Evolutionary conservation across 2,329 filamentous ascomycete species (phyloP), one percentile per base, ranked within the genome.

Genomic region (Trichothecium roseum): DNA sequence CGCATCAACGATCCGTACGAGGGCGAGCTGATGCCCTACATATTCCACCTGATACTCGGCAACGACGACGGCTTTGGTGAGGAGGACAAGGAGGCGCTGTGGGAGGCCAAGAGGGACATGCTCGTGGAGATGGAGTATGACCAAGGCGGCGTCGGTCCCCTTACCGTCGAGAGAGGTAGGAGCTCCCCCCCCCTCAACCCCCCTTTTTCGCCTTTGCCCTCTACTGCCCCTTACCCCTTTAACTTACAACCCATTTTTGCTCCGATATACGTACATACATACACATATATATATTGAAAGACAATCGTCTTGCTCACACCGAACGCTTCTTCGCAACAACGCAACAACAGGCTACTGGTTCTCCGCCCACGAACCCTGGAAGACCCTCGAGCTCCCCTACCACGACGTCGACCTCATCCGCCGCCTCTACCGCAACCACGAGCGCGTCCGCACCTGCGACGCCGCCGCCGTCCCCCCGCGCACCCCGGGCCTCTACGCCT

Each of bases 341-440:
- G n/a, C n/a, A n/a, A n/a, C n/a, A n/a, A n/a, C 29, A 53, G 56
- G 60, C 12, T 62, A 49, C 32, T 62, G 58, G 58, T 63, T 63
- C 42, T 61, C 58, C 7, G 52, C 49, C 27, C 58, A 63, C 28
- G 59, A 64, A 34, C 54, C 52, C 4, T 63, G 60, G 59, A 64
- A 64, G 28, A 52, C 58, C 5, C 42, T 64, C 16, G 54, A 64
- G 45, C 49, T 64, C 40, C 61, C 61, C 1, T 64, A 63, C 38
- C 59, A 55, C 35, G 60, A 63, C 28, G 48, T 63, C 16, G 52
- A 60, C 17, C 52, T 64, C 30, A 50, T 63, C 9, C 48, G 49
- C 10, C 54, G 59, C 8, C 32, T 64, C 2, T 61, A 55, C 41
- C 43, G 54, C 17, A 64, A 64, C 13, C 55, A 52, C 2, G 61